Base-by-base conservation (phyloP, 1,284 basidiomycete species). In the Agroathelia rolfsii region DNA sequence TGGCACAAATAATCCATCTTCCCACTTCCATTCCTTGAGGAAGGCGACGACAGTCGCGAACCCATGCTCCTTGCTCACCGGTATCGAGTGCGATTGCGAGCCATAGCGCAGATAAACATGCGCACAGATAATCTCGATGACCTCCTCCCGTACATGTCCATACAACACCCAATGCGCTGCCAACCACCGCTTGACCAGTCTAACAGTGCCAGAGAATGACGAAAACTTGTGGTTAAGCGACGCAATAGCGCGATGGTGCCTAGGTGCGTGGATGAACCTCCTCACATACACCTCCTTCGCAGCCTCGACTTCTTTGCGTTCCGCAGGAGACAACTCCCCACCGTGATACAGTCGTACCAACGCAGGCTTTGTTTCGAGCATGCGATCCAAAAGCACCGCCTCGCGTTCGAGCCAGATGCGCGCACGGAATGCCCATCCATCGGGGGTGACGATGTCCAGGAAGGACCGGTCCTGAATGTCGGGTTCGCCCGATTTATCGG, bases 131-230 rank as follows among this genome's bases (percentile, higher is more conserved):
- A 98, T 60, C 56, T 99, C 95, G 28, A 89, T 66, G 0, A 75
- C 75, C 52, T 96, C 89, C 35, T 77, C 70, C 4, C 70, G 66
- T 25, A 93, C 59, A 43, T 88, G 79, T 0, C 58, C 55, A 2
- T 68, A 61, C n/a, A 87, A 64, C 14, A 97, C 69, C 82, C 94
- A 87, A 55, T 98, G 95, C 2, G 81, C 66, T 0, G 82, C 73
- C 29, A 97, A 60, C 95, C 95, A 99, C 31, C 95, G 73, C 59
- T 97, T 94, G 24, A 87, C 72, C 14, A 98, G 66, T 17, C 95
- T 69, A 13, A 86, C 81, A 0, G 92, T 92, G 5, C 81, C 78
- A 2, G 87, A 67, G 51, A 81, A 95, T 5, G 88, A 82, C 0
- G 78, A 60, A 50, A 77, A 84, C 28, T 76, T 75, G 51, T 95